Base-by-base conservation (phyloP, 1,139 yeast species). In the Eremothecium sinecaudum region DNA sequence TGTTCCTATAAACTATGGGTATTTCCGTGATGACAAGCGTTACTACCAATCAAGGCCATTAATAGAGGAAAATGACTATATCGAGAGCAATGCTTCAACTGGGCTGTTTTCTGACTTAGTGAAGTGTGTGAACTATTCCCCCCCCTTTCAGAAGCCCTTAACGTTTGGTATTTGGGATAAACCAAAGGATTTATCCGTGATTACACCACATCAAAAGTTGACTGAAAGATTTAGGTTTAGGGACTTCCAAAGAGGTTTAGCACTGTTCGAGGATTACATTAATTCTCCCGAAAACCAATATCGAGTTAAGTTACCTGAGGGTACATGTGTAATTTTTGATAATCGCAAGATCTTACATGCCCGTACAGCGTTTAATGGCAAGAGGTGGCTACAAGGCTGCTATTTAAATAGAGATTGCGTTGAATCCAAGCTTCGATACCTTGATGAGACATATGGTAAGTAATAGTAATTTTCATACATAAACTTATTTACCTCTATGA, bases 91-190 rank as follows among this genome's bases (percentile, higher is more conserved):
- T 13, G 51, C 48, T 24, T 37, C 43, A 28, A 41, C 46, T 11
- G 46, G 55, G 11, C 49, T 47, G 34, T 59, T 48, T 35, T 42
- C 62, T 32, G 63, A 63, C 6, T 53, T 55, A 25, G 71, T 79
- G 38, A 69, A 70, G 42, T 76, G 69, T 33, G 71, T 80, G 22
- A 80, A 79, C 49, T 82, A 81, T 52, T 75, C 92, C 2, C 93
- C 94, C 1, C 92, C 92, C 9, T 82, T 80, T 62, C 93, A 82
- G 50, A 92, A 84, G 0, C 92, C 92, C 0, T 72, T 75, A 41
- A 86, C 79, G 40, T 56, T 61, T 41, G 76, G 75, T 15, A 62
- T 71, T 17, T 61, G 65, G 20, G 57, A 56, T 31, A 57, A 60
- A 31, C 45, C 55, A 16, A 44, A 47, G 21, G 48, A 46, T 14